Evolutionary conservation across 805 yeast species (phyloP).

Genomic region (Starmerella asiatica): DNA sequence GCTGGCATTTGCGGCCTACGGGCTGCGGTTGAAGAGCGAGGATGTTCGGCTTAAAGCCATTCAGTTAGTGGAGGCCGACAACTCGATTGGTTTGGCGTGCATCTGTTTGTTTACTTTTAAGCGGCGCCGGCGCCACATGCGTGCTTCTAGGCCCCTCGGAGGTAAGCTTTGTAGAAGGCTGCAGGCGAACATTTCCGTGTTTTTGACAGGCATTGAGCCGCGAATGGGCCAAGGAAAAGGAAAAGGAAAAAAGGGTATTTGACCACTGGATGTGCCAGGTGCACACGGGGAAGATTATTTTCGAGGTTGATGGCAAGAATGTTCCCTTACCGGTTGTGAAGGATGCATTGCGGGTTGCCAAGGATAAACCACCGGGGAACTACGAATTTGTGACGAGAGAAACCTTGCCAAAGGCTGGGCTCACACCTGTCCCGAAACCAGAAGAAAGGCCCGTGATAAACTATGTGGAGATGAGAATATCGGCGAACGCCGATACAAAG

Average conservation of each 20-base stretch:
- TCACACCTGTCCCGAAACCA: conserved; percentile 36
- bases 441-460: conserved; percentile 38
- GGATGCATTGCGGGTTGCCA: conserved; percentile 79
- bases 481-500: conserved; percentile 66
- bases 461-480: conserved; percentile 60
- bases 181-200: conserved; percentile 75
- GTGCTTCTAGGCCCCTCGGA: conserved; percentile 61
- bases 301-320: conserved; percentile 62
- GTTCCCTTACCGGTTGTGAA: conserved; percentile 82
- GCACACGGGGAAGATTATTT: conserved; percentile 85
- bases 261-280: conserved; percentile 96
- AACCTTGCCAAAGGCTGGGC: conserved; percentile 58
- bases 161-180: conserved; percentile 71
- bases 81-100: no score
- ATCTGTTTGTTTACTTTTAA: no score
- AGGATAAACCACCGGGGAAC: conserved; percentile 81
- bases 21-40: conserved; percentile 75
- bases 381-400: conserved; percentile 64
- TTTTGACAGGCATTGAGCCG: conserved; percentile 93
- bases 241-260: no score
- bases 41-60: conserved; percentile 77
- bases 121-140: no score
- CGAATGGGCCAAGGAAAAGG: conserved; percentile 99
- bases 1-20: conserved; percentile 67
- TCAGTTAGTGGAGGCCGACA: conserved; percentile 84